Evolutionary conservation across 192 early-diverging fungal species (phyloP).

Genomic region (Coemansia sp.): DNA sequence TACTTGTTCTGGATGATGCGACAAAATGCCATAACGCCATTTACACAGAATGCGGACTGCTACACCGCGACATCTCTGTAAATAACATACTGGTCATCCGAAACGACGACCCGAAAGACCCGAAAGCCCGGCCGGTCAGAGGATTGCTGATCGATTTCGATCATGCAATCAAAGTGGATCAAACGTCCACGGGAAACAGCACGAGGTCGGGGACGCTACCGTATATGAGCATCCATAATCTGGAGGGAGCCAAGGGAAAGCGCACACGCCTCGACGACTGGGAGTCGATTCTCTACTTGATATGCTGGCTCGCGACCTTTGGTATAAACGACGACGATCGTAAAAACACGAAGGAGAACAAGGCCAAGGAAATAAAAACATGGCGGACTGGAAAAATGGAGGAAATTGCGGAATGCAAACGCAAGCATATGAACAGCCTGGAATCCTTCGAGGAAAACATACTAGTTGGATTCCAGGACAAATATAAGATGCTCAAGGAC

Average conservation of each 20-base stretch:
- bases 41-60: constrained; percentile 10
- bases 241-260: neutral
- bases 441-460: neutral
- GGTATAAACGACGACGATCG: constrained; percentile 8
- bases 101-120: neutral
- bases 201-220: constrained; percentile 6
- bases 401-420: neutral
- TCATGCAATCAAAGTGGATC: constrained; percentile 1
- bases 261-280: constrained; percentile 20
- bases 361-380: neutral
- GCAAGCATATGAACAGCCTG: constrained; percentile 4
- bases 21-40: constrained; percentile 26
- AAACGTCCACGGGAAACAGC: neutral
- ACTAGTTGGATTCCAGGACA: neutral
- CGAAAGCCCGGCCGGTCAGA: neutral
- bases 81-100: constrained; percentile 27
- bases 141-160: constrained; percentile 42
- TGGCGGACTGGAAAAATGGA: neutral
- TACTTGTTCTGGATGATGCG: constrained; percentile 26
- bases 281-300: constrained; percentile 18
- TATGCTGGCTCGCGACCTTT: constrained; percentile 25
- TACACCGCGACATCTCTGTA: constrained; percentile 32
- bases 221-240: constrained; percentile 40
- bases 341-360: neutral
- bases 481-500: neutral